A percentile compares a stretch with the other conserved stretches of the same genome.
Evolutionary conservation across 257 asterid genomes (phyloP).

Genomic region (Lavandula angustifolia): DNA sequence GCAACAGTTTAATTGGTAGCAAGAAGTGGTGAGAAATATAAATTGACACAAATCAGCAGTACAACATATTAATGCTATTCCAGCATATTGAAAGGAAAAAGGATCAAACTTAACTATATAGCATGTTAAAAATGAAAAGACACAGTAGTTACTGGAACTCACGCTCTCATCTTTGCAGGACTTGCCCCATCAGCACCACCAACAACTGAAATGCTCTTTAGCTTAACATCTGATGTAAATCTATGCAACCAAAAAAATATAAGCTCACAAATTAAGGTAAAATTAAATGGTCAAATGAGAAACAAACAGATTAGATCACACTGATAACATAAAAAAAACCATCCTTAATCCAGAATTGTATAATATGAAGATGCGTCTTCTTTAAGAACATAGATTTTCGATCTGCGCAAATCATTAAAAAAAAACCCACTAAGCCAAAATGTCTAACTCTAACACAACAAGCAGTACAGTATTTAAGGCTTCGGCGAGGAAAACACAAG

Average conservation of each 20-base stretch:
- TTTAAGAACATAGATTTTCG: conserved; percentile 15
- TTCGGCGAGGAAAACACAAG: not conserved
- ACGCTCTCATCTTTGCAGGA: conserved; percentile 67
- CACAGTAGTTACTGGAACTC: conserved; percentile 41
- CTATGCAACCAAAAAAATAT: conserved; percentile 23
- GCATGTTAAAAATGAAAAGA: conserved; percentile 18
- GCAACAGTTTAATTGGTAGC: not conserved
- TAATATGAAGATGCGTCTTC: not conserved
- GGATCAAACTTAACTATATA: conserved; percentile 10
- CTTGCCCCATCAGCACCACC: too few relatives aligned
- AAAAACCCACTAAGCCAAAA: not conserved
- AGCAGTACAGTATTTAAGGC: not conserved
- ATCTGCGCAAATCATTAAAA: not conserved
- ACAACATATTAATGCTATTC: conserved; percentile 1
- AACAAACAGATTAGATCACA: conserved; percentile 18
- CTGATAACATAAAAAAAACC: conserved; percentile 6
- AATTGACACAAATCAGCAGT: conserved; percentile 7
- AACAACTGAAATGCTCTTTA: too few relatives aligned
- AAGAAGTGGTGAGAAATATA: not conserved
- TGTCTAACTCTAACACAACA: not conserved
- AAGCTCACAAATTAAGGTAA: conserved; percentile 9
- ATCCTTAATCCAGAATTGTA: conserved; percentile 3
- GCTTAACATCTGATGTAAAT: too few relatives aligned
- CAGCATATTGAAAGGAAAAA: conserved; percentile 15
- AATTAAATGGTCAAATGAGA: conserved; percentile 13